phyloP scores from a whole-genome alignment of 306 rosid genomes.

The Vigna hirtella region DNA sequence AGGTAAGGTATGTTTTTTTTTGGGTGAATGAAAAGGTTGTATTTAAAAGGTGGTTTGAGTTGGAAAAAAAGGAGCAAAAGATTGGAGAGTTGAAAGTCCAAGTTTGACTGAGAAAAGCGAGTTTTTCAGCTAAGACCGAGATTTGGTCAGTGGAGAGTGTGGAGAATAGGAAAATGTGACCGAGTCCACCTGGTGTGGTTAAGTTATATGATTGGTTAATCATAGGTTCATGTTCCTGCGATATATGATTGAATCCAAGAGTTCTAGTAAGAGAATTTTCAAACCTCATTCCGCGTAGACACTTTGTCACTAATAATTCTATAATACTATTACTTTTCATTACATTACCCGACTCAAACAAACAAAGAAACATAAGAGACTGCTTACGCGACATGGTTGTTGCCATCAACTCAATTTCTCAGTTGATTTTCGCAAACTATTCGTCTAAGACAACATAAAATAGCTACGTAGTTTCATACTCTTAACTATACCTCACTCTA shows the following conservation, averaged over 20 bases:
- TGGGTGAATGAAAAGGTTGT: conserved; percentile 22
- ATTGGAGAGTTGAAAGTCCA: conserved; percentile 47
- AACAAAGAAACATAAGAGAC: not conserved
- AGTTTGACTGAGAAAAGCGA: conserved; percentile 73
- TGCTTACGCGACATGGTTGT: conserved; percentile 41
- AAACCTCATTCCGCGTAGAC: conserved; percentile 57
- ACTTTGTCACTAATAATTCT: not conserved
- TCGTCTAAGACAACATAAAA: conserved; percentile 26
- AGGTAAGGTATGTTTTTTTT: conserved; percentile 2
- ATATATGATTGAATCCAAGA: conserved; percentile 41
- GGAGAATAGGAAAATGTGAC: conserved; percentile 53
- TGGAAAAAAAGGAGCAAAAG: conserved; percentile 15
- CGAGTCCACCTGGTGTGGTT: conserved; percentile 48
- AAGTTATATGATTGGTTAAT: not conserved
- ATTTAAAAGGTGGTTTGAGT: conserved; percentile 49
- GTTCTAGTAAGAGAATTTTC: conserved; percentile 49
- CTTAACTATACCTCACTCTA: too few relatives aligned
- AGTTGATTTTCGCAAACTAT: not conserved
- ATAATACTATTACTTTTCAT: not conserved
- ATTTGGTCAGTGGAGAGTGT: conserved; percentile 51
- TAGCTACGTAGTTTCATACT: not conserved
- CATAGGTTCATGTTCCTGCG: conserved; percentile 29
- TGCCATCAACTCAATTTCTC: conserved; percentile 45
- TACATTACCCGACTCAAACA: not conserved
- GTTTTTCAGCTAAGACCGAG: conserved; percentile 72